Evolutionary conservation across 192 early-diverging fungal genomes (phyloP).

Genomic region (Lobosporangium transversale): DNA sequence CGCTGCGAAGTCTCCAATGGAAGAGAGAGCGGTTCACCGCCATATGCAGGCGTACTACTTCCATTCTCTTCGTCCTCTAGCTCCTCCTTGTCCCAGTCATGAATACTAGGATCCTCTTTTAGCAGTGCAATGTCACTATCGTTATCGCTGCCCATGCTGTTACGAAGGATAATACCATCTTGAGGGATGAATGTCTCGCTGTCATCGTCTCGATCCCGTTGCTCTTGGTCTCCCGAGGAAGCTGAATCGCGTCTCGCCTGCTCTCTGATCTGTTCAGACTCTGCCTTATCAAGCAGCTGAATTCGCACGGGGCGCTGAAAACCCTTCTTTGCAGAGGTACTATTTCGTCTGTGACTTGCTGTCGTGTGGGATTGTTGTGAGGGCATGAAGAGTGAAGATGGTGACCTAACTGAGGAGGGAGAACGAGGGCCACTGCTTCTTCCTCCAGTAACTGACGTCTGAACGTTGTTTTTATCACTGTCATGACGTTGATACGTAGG

Average conservation of each 20-base stretch:
- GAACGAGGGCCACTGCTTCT: too few species aligned
- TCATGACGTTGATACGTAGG: too few species aligned
- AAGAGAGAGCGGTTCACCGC: not conserved
- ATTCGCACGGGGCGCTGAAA: slow-evolving; percentile 34
- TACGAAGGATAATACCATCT: not conserved
- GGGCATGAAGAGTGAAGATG: slow-evolving; percentile 24
- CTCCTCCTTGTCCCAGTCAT: slow-evolving; percentile 52
- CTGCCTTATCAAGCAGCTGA: slow-evolving; percentile 31
- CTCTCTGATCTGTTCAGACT: slow-evolving; percentile 28
- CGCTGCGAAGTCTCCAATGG: not conserved
- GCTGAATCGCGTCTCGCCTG: slow-evolving; percentile 5
- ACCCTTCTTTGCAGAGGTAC: slow-evolving; percentile 13
- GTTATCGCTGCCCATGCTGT: not conserved
- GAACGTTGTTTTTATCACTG: too few species aligned
- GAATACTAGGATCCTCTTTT: slow-evolving; percentile 35
- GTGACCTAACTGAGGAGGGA: not conserved
- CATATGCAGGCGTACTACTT: not conserved
- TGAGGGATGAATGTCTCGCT: not conserved
- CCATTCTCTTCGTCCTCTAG: slow-evolving; percentile 36
- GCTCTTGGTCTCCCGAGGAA: not conserved
- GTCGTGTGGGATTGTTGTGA: slow-evolving; percentile 5
- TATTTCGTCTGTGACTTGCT: not conserved
- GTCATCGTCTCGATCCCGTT: slow-evolving; percentile 1
- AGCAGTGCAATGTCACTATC: slow-evolving; percentile 11
- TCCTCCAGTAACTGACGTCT: too few species aligned